Evolutionary conservation across 2,329 filamentous ascomycete genomes (phyloP), one percentile per base, ranked within the genome.

Genomic region (Pyrenochaeta sp.): DNA sequence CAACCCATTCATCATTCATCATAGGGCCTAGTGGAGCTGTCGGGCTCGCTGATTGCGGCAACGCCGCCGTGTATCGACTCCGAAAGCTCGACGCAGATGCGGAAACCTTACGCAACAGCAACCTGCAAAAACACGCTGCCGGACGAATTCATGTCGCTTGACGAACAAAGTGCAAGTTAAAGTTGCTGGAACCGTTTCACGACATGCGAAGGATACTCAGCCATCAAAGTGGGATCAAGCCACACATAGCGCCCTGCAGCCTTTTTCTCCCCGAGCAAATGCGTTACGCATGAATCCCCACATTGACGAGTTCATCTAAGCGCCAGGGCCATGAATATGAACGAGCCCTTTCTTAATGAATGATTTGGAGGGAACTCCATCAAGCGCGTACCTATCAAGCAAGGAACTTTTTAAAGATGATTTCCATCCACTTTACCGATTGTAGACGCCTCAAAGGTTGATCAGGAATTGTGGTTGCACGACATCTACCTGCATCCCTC

Each of bases 181-280:
- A 27, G 6, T 25, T 24, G 5, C 10, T 43, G 22, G 25, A 25
- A 25, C 9, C 22, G 53, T 51, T 47, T 27, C 43, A 54, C 50
- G 46, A 22, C 24, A 45, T 25, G 32, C 34, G 34, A 34, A 19
- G 25, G 27, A 40, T 19, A 39, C 19, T 13, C 22, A 54, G 43
- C 43, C 42, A 60, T 27, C 34, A 34, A 30, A 32, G 42, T 12
- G 34, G 19, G 40, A 6, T 10, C 25, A 45, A 19, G 40, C 50
- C 50, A 46, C 43, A 48, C 40, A 36, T 50, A 39, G 49, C 57
- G 46, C 37, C 22, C 37, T 46, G 6, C 45, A 25, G 32, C 34
- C 22, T 43, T 37, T 28, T 30, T 44, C 34, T 19, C 19, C 19
- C 19, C 42, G 37, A 24, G 22, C 51, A 37, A 13, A 28, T 42